Percentiles rank a stretch among this genome's conserved stretches.
These are phyloP conservation scores for Oenanthe javanica DNA, from an alignment of 140 eudicot species.

Conservation along the genomic window DNA sequence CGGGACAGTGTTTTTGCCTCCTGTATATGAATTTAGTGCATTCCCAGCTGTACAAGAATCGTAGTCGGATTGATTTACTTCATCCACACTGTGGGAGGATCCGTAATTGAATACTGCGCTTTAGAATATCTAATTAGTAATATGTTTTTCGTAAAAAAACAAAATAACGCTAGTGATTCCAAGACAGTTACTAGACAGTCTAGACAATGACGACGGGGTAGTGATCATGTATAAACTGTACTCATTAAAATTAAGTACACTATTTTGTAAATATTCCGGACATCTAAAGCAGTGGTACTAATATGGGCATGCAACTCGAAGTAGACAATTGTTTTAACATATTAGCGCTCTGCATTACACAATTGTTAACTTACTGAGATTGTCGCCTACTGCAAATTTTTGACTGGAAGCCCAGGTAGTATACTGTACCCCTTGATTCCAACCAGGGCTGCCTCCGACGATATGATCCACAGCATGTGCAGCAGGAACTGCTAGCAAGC, in stretches of 20 bases:
- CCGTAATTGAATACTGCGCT: conserved; percentile 31
- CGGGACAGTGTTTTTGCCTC: conserved; percentile 15
- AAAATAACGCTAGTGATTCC: too few relatives aligned
- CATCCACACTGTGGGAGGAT: conserved; percentile 17
- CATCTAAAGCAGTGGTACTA: too few relatives aligned
- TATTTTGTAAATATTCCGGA: too few relatives aligned
- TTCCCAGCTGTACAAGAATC: conserved; percentile 18
- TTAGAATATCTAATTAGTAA: background rate
- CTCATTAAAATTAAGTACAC: too few relatives aligned
- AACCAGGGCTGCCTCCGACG: conserved; percentile 51
- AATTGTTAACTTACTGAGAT: conserved; percentile 34
- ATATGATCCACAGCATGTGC: conserved; percentile 27
- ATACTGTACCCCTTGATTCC: conserved; percentile 38
- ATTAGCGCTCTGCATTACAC: background rate
- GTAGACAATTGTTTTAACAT: background rate
- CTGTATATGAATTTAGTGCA: conserved; percentile 4
- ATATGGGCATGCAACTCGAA: background rate
- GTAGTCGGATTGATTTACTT: conserved; percentile 23
- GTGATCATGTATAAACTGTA: background rate
- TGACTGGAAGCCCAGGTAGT: conserved; percentile 39
- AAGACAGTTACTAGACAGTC: background rate
- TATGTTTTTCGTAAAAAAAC: background rate
- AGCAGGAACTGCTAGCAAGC: conserved; percentile 22
- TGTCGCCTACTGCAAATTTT: conserved; percentile 47
- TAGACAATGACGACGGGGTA: background rate